Base-by-base conservation (phyloP, 306 rosid genomes). In the Styphnolobium japonicum region DNA sequence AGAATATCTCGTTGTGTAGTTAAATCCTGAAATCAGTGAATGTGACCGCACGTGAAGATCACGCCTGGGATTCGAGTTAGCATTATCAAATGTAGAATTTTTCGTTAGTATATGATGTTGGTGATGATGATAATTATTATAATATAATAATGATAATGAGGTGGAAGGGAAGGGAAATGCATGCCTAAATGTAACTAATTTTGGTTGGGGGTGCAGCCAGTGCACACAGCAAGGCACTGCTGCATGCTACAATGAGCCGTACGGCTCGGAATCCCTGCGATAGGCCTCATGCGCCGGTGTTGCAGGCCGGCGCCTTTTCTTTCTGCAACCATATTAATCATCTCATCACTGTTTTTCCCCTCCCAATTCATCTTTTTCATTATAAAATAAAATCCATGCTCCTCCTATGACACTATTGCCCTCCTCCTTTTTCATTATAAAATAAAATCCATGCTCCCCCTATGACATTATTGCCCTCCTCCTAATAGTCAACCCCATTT, bases 211-310 rank as follows among this genome's bases (percentile, higher is more conserved):
- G 61, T 18, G 63, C 3, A 5, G 2, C 11, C 22, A 37, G 42
- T 22, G 34, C 19, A 40, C 53, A 18, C 36, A 11, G 31, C n/a
- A n/a, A n/a, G 37, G 2, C 75, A 16, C 1, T 48, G 40, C 16
- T 15, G 29, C 18, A 42, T 1, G 12, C 73, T 22, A 8, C 33
- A 10, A 10, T 27, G 34, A 2, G 10, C 7, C 64, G 78, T 69
- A 36, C 69, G 51, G 67, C 29, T 61, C 22, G 46, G 52, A 81
- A 76, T 82, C 61, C 65, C 62, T 43, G 45, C 16, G 42, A 81
- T 57, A 67, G 81, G 60, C 6, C 52, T 69, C 77, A 25, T 37
- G 40, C 67, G 76, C 81, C 81, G 85, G 42, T 82, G 27, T 61
- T 14, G 78, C 81, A 76, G 81, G 63, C 56, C 81, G 39, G 71